Base-by-base conservation (phyloP, 1,284 basidiomycete genomes). In the Vanrija sp. region DNA sequence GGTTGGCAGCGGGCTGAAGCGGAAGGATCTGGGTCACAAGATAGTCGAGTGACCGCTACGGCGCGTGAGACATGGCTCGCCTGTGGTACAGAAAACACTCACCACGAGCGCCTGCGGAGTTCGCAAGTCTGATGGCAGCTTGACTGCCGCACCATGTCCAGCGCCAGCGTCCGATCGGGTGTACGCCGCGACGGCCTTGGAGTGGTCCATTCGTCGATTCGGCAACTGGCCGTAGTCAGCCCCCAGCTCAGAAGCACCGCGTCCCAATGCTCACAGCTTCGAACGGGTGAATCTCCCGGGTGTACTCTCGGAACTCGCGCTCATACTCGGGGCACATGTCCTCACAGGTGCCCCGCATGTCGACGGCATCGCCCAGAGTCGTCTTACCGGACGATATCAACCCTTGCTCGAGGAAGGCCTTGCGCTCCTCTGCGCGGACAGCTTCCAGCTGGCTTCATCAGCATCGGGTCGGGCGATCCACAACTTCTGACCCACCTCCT, bases 241-340 rank as follows among this genome's bases (percentile, higher is more conserved):
- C n/a, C 48, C 3, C 21, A 5, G 12, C 21, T 7, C 8, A 10
- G 23, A 16, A 44, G 4, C 44, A 26, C 23, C 38, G 29, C 19
- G 12, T 49, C 14, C 10, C 12, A 46, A 40, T 52, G 79, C 87
- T 65, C 75, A 93, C 90, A 60, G 83, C 82, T 80, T 98, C 95
- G 80, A 88, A 88, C 59, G 86, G 85, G 65, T 91, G 87, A 1
- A 97, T 81, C 67, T 93, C 91, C 69, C 90, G 89, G 68, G 95
- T 90, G 56, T 86, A 84, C 73, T 98, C 91, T 45, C 95, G 83
- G 65, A 92, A 84, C 72, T 95, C 92, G 19, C 88, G 82, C 76
- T 98, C 95, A 66, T 91, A 95, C 49, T 88, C 86, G 6, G 92
- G 90, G 73, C 95, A 98, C 92, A 98, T 97, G 61, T 89, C 87